These are phyloP conservation scores for Irpex lacteus DNA, from an alignment of 1,284 basidiomycete genomes.

Conservation along the genomic window DNA sequence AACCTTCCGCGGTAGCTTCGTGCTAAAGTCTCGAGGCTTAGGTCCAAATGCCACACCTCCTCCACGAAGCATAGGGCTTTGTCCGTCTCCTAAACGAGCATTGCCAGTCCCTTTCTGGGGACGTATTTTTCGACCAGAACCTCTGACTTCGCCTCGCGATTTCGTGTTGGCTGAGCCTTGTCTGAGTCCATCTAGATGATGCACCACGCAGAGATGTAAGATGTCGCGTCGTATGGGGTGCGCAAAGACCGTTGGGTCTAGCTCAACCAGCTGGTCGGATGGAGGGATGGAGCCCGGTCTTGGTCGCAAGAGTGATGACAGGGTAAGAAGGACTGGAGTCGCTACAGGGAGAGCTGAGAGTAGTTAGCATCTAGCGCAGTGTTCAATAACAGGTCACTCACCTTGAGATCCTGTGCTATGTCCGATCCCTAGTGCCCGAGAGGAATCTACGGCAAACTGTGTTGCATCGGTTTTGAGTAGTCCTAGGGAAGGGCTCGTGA, in stretches of 20 bases:
- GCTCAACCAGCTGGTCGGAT: slow-evolving; percentile 58
- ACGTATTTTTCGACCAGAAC: slow-evolving; percentile 85
- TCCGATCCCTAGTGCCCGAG: background rate
- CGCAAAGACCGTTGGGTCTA: slow-evolving; percentile 83
- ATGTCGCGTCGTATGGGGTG: slow-evolving; percentile 89
- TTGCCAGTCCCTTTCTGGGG: slow-evolving; percentile 91
- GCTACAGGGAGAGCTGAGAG: slow-evolving; percentile 37
- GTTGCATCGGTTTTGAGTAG: slow-evolving; percentile 6
- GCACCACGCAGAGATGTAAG: slow-evolving; percentile 89
- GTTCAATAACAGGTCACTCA: background rate
- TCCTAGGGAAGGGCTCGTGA: background rate
- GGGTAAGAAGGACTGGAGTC: slow-evolving; percentile 54
- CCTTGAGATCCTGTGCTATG: background rate
- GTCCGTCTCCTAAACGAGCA: slow-evolving; percentile 87
- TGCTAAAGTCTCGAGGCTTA: slow-evolving; percentile 88
- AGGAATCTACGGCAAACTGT: background rate
- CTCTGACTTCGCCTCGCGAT: slow-evolving; percentile 86
- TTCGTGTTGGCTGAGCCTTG: slow-evolving; percentile 92
- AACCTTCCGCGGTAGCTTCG: slow-evolving; percentile 87
- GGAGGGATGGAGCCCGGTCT: slow-evolving; percentile 34
- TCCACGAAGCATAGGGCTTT: slow-evolving; percentile 87
- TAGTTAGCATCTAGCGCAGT: background rate
- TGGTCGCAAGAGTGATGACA: slow-evolving; percentile 56
- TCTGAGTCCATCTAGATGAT: slow-evolving; percentile 85
- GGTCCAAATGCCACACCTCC: slow-evolving; percentile 93